These are phyloP conservation scores for Kernera saxatilis DNA, from an alignment of 345 rosid genomes.

Conservation along the genomic window DNA sequence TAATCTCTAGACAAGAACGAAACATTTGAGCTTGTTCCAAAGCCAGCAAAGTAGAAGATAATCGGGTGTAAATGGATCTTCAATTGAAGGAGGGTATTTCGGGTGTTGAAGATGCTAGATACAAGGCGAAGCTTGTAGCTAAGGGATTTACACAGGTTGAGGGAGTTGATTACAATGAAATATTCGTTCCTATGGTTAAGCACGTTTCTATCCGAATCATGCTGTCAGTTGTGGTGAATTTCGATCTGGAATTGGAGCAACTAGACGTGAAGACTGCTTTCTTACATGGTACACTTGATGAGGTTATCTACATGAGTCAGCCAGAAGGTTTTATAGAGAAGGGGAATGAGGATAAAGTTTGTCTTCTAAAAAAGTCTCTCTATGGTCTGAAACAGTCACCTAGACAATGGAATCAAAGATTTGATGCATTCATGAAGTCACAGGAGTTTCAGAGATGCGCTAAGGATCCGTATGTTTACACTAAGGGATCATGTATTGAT, in stretches of 20 bases:
- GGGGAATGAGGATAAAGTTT: not conserved
- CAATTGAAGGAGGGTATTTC: not conserved
- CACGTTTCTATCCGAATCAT: not conserved
- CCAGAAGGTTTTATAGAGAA: not conserved
- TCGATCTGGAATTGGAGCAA: not conserved
- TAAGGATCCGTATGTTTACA: not conserved
- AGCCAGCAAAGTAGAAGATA: not conserved
- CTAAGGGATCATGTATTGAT: not conserved
- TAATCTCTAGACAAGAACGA: not conserved
- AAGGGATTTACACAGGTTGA: not conserved
- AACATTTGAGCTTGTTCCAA: not conserved
- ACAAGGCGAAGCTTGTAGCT: not conserved
- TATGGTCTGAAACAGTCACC: not conserved
- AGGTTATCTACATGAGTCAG: not conserved
- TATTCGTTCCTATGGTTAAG: not conserved
- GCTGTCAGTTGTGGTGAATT: not conserved
- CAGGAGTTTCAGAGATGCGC: not conserved
- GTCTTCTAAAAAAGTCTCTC: not conserved
- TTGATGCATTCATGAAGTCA: not conserved
- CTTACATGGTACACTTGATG: not conserved
- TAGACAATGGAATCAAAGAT: not conserved
- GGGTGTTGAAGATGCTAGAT: not conserved
- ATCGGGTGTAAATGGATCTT: not conserved
- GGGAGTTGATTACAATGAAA: not conserved
- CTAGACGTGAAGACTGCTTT: not conserved